phyloP scores from a whole-genome alignment of 805 yeast species.

The Tetrapisispora namnaoensis region DNA sequence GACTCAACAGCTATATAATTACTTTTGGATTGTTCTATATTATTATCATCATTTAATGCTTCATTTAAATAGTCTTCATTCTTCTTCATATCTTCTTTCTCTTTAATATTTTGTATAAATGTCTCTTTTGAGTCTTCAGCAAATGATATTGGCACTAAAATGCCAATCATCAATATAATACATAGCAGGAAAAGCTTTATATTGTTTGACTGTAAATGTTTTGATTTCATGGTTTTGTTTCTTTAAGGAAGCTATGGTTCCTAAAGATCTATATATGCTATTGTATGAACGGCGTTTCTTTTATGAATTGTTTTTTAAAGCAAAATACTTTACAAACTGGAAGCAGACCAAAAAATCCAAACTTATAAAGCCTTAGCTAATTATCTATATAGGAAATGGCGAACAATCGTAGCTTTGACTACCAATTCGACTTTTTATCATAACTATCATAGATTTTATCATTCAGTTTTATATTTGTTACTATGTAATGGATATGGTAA shows the following conservation, averaged over 20 bases:
- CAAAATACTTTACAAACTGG: too few species aligned
- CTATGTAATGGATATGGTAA: too few species aligned
- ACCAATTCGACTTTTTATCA: too few species aligned
- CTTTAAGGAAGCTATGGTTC: background rate
- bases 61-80: background rate
- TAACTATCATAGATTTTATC: too few species aligned
- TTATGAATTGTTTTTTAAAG: too few species aligned
- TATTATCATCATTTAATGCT: background rate
- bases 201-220: background rate
- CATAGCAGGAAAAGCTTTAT: background rate
- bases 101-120: background rate
- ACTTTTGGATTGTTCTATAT: too few species aligned
- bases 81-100: background rate
- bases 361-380: too few species aligned
- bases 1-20: background rate
- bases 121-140: background rate
- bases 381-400: too few species aligned
- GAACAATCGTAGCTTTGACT: too few species aligned
- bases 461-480: too few species aligned
- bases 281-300: too few species aligned
- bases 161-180: background rate
- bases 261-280: background rate
- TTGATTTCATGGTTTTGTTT: background rate
- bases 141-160: background rate
- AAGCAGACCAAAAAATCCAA: too few species aligned